A percentile compares a stretch with the other conserved stretches of the same genome.
phyloP scores from a whole-genome alignment of 108 stramenopile species.

The Cyclostephanos tholiformis region DNA sequence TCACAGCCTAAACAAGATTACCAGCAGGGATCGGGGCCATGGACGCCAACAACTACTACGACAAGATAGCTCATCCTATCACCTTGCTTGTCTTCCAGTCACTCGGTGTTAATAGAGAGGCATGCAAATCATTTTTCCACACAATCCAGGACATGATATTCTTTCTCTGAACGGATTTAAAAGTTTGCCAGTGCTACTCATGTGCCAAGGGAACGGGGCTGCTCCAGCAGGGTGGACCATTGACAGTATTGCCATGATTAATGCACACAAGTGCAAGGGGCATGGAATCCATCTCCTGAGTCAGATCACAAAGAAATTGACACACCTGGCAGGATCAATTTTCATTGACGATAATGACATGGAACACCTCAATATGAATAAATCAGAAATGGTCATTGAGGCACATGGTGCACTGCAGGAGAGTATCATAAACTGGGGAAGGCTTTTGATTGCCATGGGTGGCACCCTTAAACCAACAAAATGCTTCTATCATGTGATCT shows the following conservation, averaged over 20 bases:
- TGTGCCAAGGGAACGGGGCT: no score
- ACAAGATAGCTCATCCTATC: not conserved
- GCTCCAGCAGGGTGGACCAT: no score
- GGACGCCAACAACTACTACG: no score
- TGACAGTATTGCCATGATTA: no score
- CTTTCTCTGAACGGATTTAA: not conserved
- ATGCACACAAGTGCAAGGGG: not conserved
- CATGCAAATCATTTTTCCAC: not conserved
- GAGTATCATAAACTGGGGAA: conserved; percentile 13
- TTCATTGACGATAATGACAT: not conserved
- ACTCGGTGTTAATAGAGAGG: not conserved
- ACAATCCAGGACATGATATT: conserved; percentile 8
- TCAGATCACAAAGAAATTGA: no score
- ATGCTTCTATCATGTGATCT: conserved; percentile 21
- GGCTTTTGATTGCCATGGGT: conserved; percentile 10
- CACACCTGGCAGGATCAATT: no score
- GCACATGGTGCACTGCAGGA: no score
- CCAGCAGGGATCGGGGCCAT: no score
- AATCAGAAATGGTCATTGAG: not conserved
- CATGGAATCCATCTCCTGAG: no score
- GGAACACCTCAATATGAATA: not conserved
- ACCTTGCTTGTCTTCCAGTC: conserved; percentile 8
- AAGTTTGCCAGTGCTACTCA: not conserved
- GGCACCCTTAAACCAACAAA: conserved; percentile 15
- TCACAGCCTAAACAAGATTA: not conserved